Evolutionary conservation across 306 rosid genomes (phyloP).

Genomic region (Malus fusca): DNA sequence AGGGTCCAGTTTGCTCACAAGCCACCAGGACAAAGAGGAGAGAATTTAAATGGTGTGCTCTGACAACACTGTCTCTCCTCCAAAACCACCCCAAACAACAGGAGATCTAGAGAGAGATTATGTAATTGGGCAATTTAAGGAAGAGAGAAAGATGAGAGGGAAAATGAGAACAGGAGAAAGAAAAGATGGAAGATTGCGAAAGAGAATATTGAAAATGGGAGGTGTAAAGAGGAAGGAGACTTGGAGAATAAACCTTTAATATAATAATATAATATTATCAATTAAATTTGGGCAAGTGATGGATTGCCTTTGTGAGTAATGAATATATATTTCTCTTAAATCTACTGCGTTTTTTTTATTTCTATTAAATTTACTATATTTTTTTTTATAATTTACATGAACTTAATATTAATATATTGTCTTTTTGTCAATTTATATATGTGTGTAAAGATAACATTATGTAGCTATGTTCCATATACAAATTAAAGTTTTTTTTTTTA

Average conservation of each 20-base stretch:
- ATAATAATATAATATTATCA: not conserved
- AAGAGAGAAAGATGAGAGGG: not conserved
- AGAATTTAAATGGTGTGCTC: slow-evolving; percentile 6
- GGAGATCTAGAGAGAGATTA: not conserved
- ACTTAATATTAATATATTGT: too few species aligned
- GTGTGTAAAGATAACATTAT: too few species aligned
- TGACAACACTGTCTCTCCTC: slow-evolving; percentile 14
- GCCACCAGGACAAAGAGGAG: slow-evolving; percentile 6
- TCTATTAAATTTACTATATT: too few species aligned
- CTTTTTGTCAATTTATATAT: too few species aligned
- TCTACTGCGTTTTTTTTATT: too few species aligned
- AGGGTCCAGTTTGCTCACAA: slow-evolving; percentile 8
- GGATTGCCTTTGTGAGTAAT: too few species aligned
- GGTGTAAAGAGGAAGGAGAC: slow-evolving; percentile 20
- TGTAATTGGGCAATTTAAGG: not conserved
- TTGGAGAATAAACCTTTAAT: slow-evolving; percentile 11
- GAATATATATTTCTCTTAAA: too few species aligned
- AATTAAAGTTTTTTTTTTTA: not conserved
- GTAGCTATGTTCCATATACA: too few species aligned
- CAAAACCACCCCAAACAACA: not conserved
- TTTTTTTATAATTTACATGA: too few species aligned
- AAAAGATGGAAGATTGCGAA: not conserved
- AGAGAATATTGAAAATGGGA: slow-evolving; percentile 15
- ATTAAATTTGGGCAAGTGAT: not conserved
- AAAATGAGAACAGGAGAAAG: not conserved